These are phyloP conservation scores for Trichoderma pleuroti DNA, from an alignment of 2,329 filamentous ascomycete genomes.

Conservation along the genomic window DNA sequence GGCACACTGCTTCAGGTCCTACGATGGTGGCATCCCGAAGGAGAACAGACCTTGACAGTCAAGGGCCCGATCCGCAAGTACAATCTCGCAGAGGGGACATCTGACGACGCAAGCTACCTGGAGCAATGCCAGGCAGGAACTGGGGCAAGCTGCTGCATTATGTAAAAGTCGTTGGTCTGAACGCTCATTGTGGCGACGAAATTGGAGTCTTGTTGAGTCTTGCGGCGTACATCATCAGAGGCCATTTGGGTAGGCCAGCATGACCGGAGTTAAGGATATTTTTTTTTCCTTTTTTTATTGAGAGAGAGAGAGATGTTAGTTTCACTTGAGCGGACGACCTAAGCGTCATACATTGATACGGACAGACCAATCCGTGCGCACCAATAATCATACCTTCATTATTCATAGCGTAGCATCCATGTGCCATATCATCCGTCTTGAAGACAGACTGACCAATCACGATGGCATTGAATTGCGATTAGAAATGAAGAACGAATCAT, in stretches of 20 bases:
- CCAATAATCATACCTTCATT: background rate
- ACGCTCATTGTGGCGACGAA: background rate
- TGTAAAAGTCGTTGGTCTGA: constrained; percentile 38
- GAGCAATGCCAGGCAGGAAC: constrained; percentile 59
- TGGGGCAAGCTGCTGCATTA: constrained; percentile 48
- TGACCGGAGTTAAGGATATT: background rate
- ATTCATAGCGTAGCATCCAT: background rate
- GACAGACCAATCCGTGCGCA: background rate
- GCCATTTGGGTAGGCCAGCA: background rate
- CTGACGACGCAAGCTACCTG: constrained; percentile 75
- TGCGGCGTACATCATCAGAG: background rate
- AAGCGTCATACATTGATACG: background rate
- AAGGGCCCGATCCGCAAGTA: constrained; percentile 67
- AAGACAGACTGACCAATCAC: background rate
- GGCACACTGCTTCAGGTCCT: constrained; percentile 70
- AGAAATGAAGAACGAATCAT: background rate
- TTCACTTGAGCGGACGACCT: background rate
- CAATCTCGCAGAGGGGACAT: constrained; percentile 53
- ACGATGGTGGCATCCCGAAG: constrained; percentile 89
- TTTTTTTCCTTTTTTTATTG: background rate
- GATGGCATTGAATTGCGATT: background rate
- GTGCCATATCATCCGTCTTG: background rate
- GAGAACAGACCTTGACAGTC: constrained; percentile 75
- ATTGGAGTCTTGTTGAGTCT: background rate
- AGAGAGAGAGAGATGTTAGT: background rate